Base-by-base conservation (phyloP, 2,329 filamentous ascomycete genomes). In the Mycosphaerelloides madeirae region DNA sequence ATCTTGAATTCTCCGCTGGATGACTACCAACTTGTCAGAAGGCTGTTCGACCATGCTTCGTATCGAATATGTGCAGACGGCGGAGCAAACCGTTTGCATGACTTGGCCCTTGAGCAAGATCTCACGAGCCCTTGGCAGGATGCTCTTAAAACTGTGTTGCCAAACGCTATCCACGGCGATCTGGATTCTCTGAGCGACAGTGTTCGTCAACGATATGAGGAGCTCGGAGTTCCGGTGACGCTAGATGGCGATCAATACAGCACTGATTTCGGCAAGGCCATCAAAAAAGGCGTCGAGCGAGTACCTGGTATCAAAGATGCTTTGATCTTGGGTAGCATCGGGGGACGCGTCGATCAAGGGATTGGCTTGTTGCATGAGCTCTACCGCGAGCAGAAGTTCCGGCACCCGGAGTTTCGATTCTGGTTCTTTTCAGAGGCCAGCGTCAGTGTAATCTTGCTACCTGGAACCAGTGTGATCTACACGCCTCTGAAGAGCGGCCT, bases 271-370 rank as follows among this genome's bases (percentile, higher is more conserved):
- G 83, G 79, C 57, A 98, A 98, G 54, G 66, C 63, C n/a, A 71
- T 87, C 81, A 57, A 78, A 85, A 55, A 73, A 66, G 53, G 83
- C 76, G 67, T 75, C 81, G 40, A 50, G 18, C 35, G 40, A 15
- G 15, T 47, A 35, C 58, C 55, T 15, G 46, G 50, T 15, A 44
- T 61, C 5, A 46, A 53, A 16, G 44, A 67, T 4, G 81, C 95
- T n/a, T 74, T 95, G 11, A 81, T 86, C 29, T 70, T 96, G 6
- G 90, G 91, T 31, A 88, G 90, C 2, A 76, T 97, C 1, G 88
- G 87, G 33, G 93, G 93, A 6, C 82, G 93, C 22, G 85, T 97
- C 13, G 93, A 98, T 66, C 93, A 98, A 64, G 91, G 85, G 1
- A 76, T 98, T 37, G 89, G 87, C 45, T 83, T 95, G 58, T 76